Evolutionary conservation across 2,329 filamentous ascomycete species (phyloP).

Genomic region (Calonectria fujianensis): DNA sequence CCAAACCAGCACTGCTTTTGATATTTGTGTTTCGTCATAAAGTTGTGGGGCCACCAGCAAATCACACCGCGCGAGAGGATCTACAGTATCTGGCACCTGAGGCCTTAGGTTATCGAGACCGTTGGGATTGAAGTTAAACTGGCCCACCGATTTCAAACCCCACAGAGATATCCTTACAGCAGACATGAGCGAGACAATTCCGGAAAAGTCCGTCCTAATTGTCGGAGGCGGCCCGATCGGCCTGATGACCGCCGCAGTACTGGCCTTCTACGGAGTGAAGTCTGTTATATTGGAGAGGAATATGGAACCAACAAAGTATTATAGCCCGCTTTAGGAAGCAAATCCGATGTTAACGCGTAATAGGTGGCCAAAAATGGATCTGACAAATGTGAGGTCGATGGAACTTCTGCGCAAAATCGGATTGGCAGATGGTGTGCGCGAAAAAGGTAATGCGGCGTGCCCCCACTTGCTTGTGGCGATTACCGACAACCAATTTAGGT

Average conservation of each 20-base stretch:
- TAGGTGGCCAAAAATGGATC: constrained; percentile 37
- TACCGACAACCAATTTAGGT: not conserved
- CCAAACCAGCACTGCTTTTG: not conserved
- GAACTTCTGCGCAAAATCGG: constrained; percentile 30
- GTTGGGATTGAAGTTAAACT: no score
- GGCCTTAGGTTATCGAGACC: no score
- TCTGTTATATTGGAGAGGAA: constrained; percentile 28
- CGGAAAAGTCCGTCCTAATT: constrained; percentile 15
- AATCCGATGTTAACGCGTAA: not conserved
- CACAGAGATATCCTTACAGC: not conserved
- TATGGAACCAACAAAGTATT: constrained; percentile 16
- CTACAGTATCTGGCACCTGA: no score
- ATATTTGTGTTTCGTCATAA: no score
- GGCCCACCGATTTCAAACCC: no score
- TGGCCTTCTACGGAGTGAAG: constrained; percentile 22
- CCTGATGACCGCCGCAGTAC: constrained; percentile 21
- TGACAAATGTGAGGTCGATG: constrained; percentile 36
- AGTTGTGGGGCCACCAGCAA: not conserved
- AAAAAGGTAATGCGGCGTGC: not conserved
- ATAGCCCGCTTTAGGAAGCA: no score
- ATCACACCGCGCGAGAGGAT: not conserved
- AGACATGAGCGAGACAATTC: not conserved
- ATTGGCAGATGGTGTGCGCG: constrained; percentile 12
- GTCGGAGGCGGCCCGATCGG: constrained; percentile 26
- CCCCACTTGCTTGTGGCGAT: not conserved